Conservation (phyloP, 345 rosid genomes). For the sweet orange (Citrus sinensis) region DNA sequence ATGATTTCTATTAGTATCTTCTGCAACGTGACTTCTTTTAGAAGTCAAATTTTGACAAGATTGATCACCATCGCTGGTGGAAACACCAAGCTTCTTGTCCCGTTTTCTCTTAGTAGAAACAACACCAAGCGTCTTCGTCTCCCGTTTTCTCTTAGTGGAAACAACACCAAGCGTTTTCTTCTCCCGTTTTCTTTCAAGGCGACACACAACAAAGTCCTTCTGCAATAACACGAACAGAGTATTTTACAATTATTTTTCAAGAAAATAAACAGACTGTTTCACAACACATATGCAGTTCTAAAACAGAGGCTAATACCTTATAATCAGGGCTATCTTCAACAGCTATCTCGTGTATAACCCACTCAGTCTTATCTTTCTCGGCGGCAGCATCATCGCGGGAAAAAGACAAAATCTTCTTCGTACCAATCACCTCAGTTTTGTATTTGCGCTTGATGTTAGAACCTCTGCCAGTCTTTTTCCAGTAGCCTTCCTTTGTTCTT, state of each 20-base stretch:
- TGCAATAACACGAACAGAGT: not conserved
- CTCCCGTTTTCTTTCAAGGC: not conserved
- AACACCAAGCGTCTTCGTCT: too few species aligned
- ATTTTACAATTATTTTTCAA: not conserved
- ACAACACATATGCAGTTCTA: not conserved
- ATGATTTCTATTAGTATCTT: not conserved
- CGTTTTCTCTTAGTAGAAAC: not conserved
- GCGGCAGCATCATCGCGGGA: not conserved
- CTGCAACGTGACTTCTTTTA: too few species aligned
- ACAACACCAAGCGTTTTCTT: not conserved
- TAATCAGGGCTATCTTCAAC: not conserved
- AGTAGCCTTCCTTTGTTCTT: conserved; percentile 29
- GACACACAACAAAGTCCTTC: conserved; percentile 7
- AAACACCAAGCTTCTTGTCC: not conserved
- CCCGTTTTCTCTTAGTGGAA: not conserved
- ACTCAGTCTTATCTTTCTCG: not conserved
- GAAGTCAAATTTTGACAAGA: not conserved
- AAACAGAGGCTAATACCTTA: not conserved
- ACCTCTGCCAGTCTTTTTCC: conserved; percentile 42
- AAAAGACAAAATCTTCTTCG: conserved; percentile 37
- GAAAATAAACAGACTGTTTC: not conserved
- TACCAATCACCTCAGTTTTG: conserved; percentile 25
- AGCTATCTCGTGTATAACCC: conserved; percentile 3
- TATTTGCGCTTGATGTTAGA: conserved; percentile 15
- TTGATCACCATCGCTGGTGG: not conserved